phyloP scores from a whole-genome alignment of 2,329 filamentous ascomycete genomes.

The Cladosporium sp. region DNA sequence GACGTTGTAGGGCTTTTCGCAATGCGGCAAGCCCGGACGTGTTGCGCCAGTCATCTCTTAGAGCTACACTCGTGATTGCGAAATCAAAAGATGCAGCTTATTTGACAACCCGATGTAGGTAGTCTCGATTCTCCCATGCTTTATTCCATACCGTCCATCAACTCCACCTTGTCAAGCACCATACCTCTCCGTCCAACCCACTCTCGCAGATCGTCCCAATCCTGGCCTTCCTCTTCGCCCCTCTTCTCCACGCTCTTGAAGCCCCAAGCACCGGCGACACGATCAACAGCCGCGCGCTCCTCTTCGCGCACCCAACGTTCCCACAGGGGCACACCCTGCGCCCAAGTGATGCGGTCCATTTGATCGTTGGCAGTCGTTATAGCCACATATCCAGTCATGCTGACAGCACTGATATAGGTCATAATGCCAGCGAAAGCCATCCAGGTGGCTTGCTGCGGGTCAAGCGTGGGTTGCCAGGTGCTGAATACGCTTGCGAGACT shows the following conservation, averaged over 20 bases:
- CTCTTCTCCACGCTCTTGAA: conserved; percentile 74
- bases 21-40: too few species aligned
- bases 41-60: too few species aligned
- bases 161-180: conserved; percentile 79
- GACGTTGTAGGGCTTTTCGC: too few species aligned
- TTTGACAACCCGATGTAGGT: too few species aligned
- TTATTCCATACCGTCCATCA: conserved; percentile 88
- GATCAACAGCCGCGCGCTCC: conserved; percentile 80
- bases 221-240: conserved; percentile 84
- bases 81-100: too few species aligned
- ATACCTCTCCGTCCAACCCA: conserved; percentile 78
- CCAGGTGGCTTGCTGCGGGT: conserved; percentile 64
- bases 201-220: conserved; percentile 82
- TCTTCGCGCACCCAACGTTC: conserved; percentile 85
- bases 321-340: conserved; percentile 69
- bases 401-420: conserved; percentile 76
- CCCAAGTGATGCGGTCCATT: conserved; percentile 90
- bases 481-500: conserved; percentile 62
- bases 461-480: conserved; percentile 67
- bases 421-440: conserved; percentile 75
- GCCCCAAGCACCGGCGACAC: conserved; percentile 81
- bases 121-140: background rate
- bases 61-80: too few species aligned
- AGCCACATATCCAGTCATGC: conserved; percentile 75
- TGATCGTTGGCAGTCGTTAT: conserved; percentile 87